These are phyloP conservation scores for Polygonum aviculare DNA, from an alignment of 148 eudicot genomes.

Conservation along the genomic window DNA sequence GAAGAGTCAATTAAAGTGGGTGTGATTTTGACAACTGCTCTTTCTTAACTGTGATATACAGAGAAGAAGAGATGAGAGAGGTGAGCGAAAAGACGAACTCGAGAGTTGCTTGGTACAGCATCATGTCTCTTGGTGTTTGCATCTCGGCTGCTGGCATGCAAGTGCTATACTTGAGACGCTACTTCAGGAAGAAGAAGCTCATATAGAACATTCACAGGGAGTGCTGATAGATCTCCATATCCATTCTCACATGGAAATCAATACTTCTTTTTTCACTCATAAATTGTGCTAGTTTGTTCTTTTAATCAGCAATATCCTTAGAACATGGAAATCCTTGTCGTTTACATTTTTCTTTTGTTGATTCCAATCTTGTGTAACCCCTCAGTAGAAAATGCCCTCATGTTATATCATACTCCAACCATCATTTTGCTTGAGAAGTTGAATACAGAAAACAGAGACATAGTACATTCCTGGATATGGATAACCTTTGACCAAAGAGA, in stretches of 20 bases:
- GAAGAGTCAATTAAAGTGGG: neutral
- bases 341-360: neutral
- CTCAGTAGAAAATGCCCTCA: neutral
- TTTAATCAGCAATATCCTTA: neutral
- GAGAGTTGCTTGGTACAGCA: constrained; percentile 63
- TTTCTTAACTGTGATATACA: constrained; percentile 17
- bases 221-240: neutral
- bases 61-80: constrained; percentile 69
- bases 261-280: neutral
- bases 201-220: constrained; percentile 24
- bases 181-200: constrained; percentile 68
- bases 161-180: constrained; percentile 51
- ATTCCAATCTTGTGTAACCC: neutral
- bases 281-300: neutral
- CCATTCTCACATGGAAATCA: constrained; percentile 2
- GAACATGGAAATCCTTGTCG: neutral
- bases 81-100: constrained; percentile 59
- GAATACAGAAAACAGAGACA: neutral
- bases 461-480: neutral
- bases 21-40: neutral
- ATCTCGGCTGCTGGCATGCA: constrained; percentile 44
- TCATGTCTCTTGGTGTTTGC: constrained; percentile 56
- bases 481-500: neutral
- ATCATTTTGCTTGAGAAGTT: neutral
- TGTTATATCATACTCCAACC: neutral